Base-by-base conservation (phyloP, 163 green algal species). In the Scenedesmus sp. region DNA sequence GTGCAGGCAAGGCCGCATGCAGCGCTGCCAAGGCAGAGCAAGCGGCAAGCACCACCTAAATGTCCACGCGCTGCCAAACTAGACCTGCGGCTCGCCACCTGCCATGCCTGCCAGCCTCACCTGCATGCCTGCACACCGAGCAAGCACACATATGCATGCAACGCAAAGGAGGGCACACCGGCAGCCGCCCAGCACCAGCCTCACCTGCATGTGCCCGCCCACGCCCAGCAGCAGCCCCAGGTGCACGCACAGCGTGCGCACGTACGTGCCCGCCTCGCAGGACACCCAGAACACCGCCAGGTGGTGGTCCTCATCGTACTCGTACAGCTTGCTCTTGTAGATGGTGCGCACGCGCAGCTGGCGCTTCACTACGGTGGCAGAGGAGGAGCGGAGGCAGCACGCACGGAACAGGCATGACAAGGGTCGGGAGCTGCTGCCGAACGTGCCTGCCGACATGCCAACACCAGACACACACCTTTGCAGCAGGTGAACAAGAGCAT, bases 321-420 rank as follows among this genome's bases (percentile, higher is more conserved):
- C 96, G 10, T 97, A 91, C 59, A 99, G 94, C 94, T 99, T 99
- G 93, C 89, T 96, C 92, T 99, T 86, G 95, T 99, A 99, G 93
- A 99, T 99, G 68, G 97, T 99, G 65, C 98, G 95, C 73, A 99
- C 97, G 91, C 98, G 97, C 81, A 99, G 97, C 95, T 99, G 98
- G 15, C 98, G 97, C 96, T 99, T 99, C 43, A 99, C 98, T 40
- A 94, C 88, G 59, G 44, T 15, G 0, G 51, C 13, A n/a, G 30
- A 44, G 20, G 44, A n/a, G 22, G 1, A 10, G 51, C n/a, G 51
- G 9, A 33, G 56, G 56, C 20, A 70, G 56, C 15, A 7, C 22
- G 56, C 15, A 7, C 22, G 22, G 56, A n/a, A 22, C 56, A 70
- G 22, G 56, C 22, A 70, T 1, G 1, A n/a, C 2, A 0, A 70